Percentiles rank a stretch among this genome's conserved stretches.
Conservation (phyloP, 371 early-diverging fungal genomes). For the Apophysomyces sp. region DNA sequence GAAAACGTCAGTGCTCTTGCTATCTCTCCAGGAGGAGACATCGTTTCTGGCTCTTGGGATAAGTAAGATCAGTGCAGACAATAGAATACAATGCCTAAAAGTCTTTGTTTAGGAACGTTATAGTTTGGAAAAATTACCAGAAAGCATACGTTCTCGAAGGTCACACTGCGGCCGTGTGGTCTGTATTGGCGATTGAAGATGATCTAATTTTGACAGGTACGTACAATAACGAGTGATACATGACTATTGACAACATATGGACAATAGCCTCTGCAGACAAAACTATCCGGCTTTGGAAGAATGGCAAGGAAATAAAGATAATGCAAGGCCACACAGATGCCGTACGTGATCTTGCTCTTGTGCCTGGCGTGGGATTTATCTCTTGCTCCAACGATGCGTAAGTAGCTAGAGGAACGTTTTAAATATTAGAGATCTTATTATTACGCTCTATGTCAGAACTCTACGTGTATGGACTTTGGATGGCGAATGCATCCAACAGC, state of each 20-base stretch:
- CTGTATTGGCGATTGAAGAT: slow-evolving; percentile 74
- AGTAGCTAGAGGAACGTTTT: neutral
- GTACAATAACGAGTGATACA: neutral
- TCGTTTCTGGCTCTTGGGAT: slow-evolving; percentile 98
- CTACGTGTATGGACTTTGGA: slow-evolving; percentile 80
- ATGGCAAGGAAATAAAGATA: slow-evolving; percentile 67
- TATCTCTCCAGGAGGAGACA: slow-evolving; percentile 60
- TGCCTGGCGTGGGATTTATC: slow-evolving; percentile 71
- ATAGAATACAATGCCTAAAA: neutral
- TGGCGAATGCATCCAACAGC: slow-evolving; percentile 75
- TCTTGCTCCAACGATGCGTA: slow-evolving; percentile 92
- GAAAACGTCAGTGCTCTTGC: slow-evolving; percentile 87
- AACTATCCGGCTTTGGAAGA: slow-evolving; percentile 84
- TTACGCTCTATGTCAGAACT: slow-evolving; percentile 47
- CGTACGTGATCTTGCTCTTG: slow-evolving; percentile 77
- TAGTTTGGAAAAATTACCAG: slow-evolving; percentile 84
- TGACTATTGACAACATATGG: neutral
- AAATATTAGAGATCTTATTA: neutral
- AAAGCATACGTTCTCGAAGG: slow-evolving; percentile 71
- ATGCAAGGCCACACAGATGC: slow-evolving; percentile 90
- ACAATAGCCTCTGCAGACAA: slow-evolving; percentile 89
- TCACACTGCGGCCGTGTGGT: slow-evolving; percentile 92
- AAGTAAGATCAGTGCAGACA: slow-evolving; percentile 52
- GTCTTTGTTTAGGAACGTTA: slow-evolving; percentile 18
- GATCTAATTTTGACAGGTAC: slow-evolving; percentile 80